These are phyloP conservation scores for Helichrysum umbraculigerum DNA, from an alignment of 129 eudicot genomes.

Conservation along the genomic window DNA sequence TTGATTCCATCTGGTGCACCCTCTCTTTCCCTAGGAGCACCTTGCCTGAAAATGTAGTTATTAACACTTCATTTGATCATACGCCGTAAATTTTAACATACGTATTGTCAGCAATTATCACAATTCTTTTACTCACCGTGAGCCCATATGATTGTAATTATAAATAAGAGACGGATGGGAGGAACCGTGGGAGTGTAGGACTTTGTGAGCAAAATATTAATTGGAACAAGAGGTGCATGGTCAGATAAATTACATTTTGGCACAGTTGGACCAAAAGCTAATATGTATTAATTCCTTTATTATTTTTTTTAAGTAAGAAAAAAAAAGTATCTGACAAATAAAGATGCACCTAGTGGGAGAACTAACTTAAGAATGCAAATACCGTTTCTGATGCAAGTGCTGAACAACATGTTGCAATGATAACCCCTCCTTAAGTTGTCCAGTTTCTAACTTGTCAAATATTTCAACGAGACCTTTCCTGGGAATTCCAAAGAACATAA, in stretches of 20 bases:
- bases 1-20: constrained; percentile 77
- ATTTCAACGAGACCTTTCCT: constrained; percentile 88
- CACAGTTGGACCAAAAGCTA: neutral
- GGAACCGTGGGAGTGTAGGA: too few relatives aligned
- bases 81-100: too few relatives aligned
- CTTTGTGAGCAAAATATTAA: too few relatives aligned
- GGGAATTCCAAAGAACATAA: constrained; percentile 12
- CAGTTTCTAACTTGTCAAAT: constrained; percentile 83
- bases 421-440: constrained; percentile 49
- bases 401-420: constrained; percentile 51
- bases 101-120: neutral
- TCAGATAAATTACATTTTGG: neutral
- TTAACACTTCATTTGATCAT: neutral
- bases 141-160: too few relatives aligned
- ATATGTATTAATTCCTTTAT: too few relatives aligned
- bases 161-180: too few relatives aligned
- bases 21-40: constrained; percentile 76
- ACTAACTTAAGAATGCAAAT: neutral
- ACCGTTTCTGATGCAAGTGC: constrained; percentile 77
- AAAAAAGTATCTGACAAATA: neutral
- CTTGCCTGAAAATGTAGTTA: constrained; percentile 53
- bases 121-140: neutral
- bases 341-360: neutral
- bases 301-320: too few relatives aligned
- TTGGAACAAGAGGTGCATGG: too few relatives aligned